Evolutionary conservation across 2,329 filamentous ascomycete species (phyloP), one percentile per base, ranked within the genome.

Genomic region (Arthrobotrys sinensis): DNA sequence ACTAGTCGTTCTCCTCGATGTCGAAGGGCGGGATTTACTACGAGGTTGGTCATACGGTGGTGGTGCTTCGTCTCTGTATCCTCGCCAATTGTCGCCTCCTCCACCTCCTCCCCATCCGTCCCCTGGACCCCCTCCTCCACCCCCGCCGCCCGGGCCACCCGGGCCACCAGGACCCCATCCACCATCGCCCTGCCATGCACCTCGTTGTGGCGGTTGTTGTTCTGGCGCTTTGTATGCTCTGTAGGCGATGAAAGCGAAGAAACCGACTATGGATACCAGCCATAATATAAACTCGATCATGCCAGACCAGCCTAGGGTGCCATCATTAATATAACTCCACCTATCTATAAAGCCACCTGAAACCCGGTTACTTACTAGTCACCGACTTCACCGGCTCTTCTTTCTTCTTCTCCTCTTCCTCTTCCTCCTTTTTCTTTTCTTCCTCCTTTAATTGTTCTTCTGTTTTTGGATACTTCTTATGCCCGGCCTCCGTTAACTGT

Each of bases 221-320:
- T 72, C 76, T 3, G 76, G 76, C 14, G 68, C 63, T 36, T 55
- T 63, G 40, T 68, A 73, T 11, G 76, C 76, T 50, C 64, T 38
- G n/a, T 57, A 72, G 28, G 69, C 69, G 45, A 79, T 79, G 52
- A 72, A 72, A 5, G 68, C 76, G 69, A 79, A 79, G 19, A 79
- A 79, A 3, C 67, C 76, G 36, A 73, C 45, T 16, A 79, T 69
- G 24, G 64, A 72, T 32, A 72, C 68, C 0, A 79, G 63, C 68
- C 67, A 79, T 32, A 79, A 48, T 16, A 79, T 64, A 43, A 69
- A 73, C 40, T 79, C 76, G 16, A 72, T 69, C 75, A 78, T 73
- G 4, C 72, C 72, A 32, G 75, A 57, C 63, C 62, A 69, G 34
- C 76, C 73, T 77, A 43, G 14, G 16, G 34, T 16, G 1, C 12